phyloP scores from a whole-genome alignment of 2,329 filamentous ascomycete species.

The Didymella sp. region DNA sequence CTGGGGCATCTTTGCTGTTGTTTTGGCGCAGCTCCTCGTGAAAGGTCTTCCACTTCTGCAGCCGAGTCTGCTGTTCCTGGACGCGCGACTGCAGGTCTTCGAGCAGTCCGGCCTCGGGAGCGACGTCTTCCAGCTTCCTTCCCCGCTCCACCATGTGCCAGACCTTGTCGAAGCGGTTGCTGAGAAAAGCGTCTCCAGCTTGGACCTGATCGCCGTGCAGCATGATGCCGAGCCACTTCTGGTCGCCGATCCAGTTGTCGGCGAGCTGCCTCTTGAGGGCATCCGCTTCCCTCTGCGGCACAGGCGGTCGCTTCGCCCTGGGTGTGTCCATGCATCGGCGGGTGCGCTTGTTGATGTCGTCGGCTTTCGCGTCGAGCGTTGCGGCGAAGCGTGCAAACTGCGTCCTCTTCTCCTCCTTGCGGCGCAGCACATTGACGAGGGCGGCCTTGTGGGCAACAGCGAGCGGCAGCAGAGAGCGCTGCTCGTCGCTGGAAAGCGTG shows the following conservation, averaged over 20 bases:
- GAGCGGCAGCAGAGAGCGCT: constrained; percentile 64
- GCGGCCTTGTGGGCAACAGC: constrained; percentile 76
- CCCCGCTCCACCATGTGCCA: constrained; percentile 72
- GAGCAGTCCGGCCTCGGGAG: constrained; percentile 62
- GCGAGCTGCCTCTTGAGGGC: constrained; percentile 65
- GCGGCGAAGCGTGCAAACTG: constrained; percentile 70
- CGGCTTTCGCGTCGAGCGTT: constrained; percentile 69
- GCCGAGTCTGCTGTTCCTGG: constrained; percentile 68
- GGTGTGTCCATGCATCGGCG: constrained; percentile 50
- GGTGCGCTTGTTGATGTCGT: constrained; percentile 62
- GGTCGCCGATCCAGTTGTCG: constrained; percentile 80
- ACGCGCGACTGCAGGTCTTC: constrained; percentile 75
- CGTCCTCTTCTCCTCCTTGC: constrained; percentile 65
- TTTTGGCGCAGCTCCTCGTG: constrained; percentile 52
- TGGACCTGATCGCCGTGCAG: constrained; percentile 69
- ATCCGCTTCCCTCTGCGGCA: constrained; percentile 39
- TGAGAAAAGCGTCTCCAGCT: constrained; percentile 68
- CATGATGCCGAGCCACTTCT: constrained; percentile 75
- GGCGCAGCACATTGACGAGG: constrained; percentile 64
- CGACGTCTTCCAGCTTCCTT: constrained; percentile 63
- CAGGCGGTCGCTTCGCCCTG: constrained; percentile 38
- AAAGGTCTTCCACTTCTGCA: constrained; percentile 78
- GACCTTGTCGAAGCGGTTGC: constrained; percentile 71
- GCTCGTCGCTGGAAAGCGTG: constrained; percentile 38
- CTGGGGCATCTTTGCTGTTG: not conserved